Evolutionary conservation across 2,329 filamentous ascomycete species (phyloP).

Genomic region (Cytospora schulzeri): DNA sequence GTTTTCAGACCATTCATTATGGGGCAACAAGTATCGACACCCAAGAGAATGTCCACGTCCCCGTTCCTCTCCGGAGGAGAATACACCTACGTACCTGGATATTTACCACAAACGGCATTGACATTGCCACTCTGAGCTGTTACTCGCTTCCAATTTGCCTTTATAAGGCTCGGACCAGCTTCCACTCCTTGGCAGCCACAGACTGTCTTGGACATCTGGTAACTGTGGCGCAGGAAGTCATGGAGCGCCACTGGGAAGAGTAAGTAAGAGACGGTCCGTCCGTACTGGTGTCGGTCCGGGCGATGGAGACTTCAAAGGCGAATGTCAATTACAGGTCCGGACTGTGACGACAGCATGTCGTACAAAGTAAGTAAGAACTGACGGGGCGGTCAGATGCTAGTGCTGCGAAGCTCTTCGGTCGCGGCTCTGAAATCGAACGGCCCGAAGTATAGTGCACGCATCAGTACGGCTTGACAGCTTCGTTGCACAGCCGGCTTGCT

Average conservation of each 20-base stretch:
- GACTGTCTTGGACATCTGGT: background rate
- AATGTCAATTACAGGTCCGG: background rate
- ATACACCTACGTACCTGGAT: too few relatives aligned
- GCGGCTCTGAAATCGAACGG: background rate
- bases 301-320: too few relatives aligned
- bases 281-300: too few relatives aligned
- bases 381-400: background rate
- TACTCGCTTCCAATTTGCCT: background rate
- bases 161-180: background rate
- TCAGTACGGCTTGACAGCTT: background rate
- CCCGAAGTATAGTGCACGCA: background rate
- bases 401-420: background rate
- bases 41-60: background rate
- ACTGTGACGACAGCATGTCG: background rate
- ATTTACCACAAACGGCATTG: background rate
- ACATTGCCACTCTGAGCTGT: background rate
- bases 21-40: background rate
- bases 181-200: background rate
- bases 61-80: background rate
- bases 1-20: too few relatives aligned
- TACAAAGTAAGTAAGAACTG: background rate
- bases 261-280: too few relatives aligned
- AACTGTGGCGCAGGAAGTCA: background rate
- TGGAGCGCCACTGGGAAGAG: background rate
- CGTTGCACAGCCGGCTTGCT: background rate